A percentile compares a stretch with the other conserved stretches of the same genome.
Evolutionary conservation across 2,329 filamentous ascomycete species (phyloP).

Genomic region (Aspergillus tamarii): DNA sequence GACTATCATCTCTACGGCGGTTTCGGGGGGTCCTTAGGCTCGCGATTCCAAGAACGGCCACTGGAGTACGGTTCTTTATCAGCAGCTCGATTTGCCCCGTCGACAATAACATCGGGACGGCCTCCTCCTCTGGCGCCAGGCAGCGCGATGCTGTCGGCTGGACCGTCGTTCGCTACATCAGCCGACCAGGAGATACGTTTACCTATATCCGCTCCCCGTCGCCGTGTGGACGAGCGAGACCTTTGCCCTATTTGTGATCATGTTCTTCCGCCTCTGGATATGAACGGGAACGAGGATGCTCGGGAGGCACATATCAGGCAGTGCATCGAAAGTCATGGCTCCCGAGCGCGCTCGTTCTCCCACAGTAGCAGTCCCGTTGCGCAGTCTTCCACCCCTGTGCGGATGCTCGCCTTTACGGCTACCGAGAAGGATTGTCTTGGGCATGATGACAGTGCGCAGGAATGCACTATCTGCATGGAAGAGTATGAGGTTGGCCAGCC

Average conservation of each 20-base stretch:
- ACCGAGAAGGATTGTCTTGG: constrained; percentile 67
- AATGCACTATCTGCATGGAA: constrained; percentile 68
- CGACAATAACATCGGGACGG: constrained; percentile 11
- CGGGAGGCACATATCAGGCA: constrained; percentile 50
- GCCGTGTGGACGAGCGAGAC: constrained; percentile 45
- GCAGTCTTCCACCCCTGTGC: constrained; percentile 29
- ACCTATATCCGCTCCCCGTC: constrained; percentile 18
- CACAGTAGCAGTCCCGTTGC: constrained; percentile 24
- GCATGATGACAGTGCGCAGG: constrained; percentile 55
- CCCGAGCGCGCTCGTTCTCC: constrained; percentile 23
- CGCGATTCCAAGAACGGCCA: constrained; percentile 21
- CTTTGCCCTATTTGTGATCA: constrained; percentile 52
- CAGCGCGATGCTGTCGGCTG: constrained; percentile 9
- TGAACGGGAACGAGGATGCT: constrained; percentile 41
- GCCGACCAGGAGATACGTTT: neutral
- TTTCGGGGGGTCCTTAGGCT: constrained; percentile 19
- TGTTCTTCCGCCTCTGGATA: constrained; percentile 41
- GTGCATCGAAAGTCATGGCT: constrained; percentile 46
- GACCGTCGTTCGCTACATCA: constrained; percentile 7
- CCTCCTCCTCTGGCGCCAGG: constrained; percentile 11
- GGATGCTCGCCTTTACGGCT: constrained; percentile 55
- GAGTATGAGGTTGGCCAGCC: constrained; percentile 64
- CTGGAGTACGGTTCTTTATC: constrained; percentile 21
- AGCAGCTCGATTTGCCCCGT: constrained; percentile 9
- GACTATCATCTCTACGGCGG: constrained; percentile 23